A percentile compares a stretch with the other conserved stretches of the same genome.
These are phyloP conservation scores for Trichoderma sp. DNA, from an alignment of 2,329 filamentous ascomycete genomes.

Conservation along the genomic window DNA sequence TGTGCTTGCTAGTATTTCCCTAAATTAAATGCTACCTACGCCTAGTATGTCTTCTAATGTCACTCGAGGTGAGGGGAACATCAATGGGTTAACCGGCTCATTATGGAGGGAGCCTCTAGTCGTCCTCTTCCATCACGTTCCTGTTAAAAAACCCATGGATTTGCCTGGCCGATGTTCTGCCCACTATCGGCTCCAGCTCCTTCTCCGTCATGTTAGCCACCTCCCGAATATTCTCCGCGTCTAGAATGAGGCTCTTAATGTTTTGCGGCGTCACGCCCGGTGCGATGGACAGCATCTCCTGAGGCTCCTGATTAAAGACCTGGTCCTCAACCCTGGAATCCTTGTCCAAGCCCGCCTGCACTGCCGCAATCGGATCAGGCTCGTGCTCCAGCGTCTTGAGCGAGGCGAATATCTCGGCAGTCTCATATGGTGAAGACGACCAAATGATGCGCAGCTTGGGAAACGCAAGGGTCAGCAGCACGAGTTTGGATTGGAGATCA, in stretches of 20 bases:
- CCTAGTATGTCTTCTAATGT: not conserved
- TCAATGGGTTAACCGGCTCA: not conserved
- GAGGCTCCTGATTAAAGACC: constrained; percentile 78
- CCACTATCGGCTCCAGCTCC: constrained; percentile 73
- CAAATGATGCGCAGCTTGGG: constrained; percentile 89
- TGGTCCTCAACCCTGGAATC: constrained; percentile 63
- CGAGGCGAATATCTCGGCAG: constrained; percentile 93
- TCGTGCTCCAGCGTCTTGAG: constrained; percentile 88
- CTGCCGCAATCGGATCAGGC: constrained; percentile 85
- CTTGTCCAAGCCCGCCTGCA: constrained; percentile 71
- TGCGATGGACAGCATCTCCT: constrained; percentile 85
- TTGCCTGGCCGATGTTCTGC: constrained; percentile 72
- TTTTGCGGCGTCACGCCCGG: constrained; percentile 84
- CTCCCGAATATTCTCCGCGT: constrained; percentile 75
- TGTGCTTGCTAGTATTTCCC: not conserved
- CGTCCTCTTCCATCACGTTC: constrained; percentile 56
- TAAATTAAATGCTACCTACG: not conserved
- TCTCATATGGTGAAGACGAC: constrained; percentile 92
- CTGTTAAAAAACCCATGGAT: constrained; percentile 80
- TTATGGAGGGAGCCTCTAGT: not conserved
- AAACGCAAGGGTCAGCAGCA: constrained; percentile 89
- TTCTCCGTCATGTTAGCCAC: constrained; percentile 81
- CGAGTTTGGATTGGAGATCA: constrained; percentile 88
- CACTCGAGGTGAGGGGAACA: not conserved
- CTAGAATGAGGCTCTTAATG: constrained; percentile 68